phyloP scores from a whole-genome alignment of 129 eudicot species.

The Flaveria ramosissima region DNA sequence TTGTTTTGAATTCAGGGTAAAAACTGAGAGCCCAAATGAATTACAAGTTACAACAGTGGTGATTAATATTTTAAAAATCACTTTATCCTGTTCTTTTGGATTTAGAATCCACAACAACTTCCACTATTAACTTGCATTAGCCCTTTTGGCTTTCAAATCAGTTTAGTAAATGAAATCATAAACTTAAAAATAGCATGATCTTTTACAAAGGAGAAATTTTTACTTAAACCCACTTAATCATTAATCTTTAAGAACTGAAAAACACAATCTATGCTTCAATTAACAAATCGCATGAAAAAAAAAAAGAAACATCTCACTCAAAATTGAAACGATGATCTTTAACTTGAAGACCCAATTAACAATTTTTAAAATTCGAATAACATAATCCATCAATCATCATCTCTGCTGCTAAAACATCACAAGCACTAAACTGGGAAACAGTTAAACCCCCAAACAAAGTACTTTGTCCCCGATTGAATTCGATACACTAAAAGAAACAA shows the following conservation, averaged over 20 bases:
- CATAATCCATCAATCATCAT: not conserved
- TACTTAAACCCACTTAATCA: slow-evolving; percentile 3
- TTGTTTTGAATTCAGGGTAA: not conserved
- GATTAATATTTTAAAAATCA: not conserved
- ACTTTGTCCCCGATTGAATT: too few relatives aligned
- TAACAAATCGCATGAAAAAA: slow-evolving; percentile 1
- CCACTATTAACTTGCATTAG: not conserved
- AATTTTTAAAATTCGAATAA: not conserved
- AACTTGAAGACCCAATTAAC: not conserved
- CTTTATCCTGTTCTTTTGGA: not conserved
- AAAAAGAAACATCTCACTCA: too few relatives aligned
- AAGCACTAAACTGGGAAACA: not conserved
- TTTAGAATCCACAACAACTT: not conserved
- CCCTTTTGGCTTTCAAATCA: not conserved
- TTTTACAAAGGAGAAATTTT: not conserved
- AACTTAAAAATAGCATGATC: not conserved
- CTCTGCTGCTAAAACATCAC: slow-evolving; percentile 4
- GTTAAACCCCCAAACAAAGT: not conserved
- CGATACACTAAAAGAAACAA: not conserved
- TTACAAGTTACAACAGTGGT: not conserved
- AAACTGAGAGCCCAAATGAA: not conserved
- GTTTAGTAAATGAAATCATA: not conserved
- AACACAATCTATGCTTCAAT: not conserved
- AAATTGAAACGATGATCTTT: too few relatives aligned
- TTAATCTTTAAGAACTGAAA: not conserved